Evolutionary conservation across 2,329 filamentous ascomycete species (phyloP), one percentile per base, ranked within the genome.

Genomic region (Lomentospora prolificans): DNA sequence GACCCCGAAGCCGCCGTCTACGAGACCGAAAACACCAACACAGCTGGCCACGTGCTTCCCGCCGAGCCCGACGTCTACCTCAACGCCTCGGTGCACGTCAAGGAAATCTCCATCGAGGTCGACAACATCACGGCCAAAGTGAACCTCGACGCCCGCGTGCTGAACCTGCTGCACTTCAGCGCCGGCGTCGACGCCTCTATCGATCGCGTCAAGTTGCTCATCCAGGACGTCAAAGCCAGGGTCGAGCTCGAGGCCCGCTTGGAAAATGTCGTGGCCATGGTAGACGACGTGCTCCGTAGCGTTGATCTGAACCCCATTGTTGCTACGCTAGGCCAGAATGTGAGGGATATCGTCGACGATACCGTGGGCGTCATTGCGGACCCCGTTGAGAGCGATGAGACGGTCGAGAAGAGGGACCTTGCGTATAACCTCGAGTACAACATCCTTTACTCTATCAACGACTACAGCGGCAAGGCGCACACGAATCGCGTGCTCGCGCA

Each of bases 281-380:
- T 85, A 46, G 73, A 74, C 62, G 75, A 81, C 61, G 78, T 82
- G 3, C 71, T 85, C 22, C 69, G 73, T 56, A 80, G 77, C 27
- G 74, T 84, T 56, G 81, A 85, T 61, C 69, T 84, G 19, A 84
- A 85, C 62, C 81, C 81, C 30, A 69, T 83, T 57, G 69, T 82
- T 39, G 79, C 77, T 0, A 79, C 78, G 10, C 69, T 82, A 1
- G 78, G 79, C 24, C 69, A 77, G 48, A 72, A 72, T 22, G 65
- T 82, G 12, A 68, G 69, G 44, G 67, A 70, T 52, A 73, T 82
- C 57, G 70, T 80, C 60, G 74, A 77, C 19, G 60, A 57, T 64
- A 57, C 59, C 3, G 52, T 31, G 57, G 60, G 57, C 46, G 57
- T 54, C 59, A 48, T 61, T 59, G 48, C 50, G 50, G 50, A 56